phyloP scores from a whole-genome alignment of 2,329 filamentous ascomycete genomes.

The Thielaviopsis ethacetica region DNA sequence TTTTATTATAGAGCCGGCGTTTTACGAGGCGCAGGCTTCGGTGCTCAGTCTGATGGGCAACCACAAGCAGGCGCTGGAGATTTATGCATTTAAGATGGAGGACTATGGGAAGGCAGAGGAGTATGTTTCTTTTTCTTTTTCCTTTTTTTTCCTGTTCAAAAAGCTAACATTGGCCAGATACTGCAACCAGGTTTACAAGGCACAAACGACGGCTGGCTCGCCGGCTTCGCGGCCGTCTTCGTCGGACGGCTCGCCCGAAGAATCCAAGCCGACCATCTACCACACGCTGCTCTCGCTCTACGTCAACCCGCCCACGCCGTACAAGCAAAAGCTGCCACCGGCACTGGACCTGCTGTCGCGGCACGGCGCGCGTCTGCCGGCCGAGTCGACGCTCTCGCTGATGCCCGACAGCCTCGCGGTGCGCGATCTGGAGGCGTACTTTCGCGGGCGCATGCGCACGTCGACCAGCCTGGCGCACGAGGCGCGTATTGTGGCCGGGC shows the following conservation, averaged over 20 bases:
- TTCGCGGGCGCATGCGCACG: slow-evolving; percentile 73
- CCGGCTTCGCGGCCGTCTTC: slow-evolving; percentile 21
- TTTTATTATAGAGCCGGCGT: slow-evolving; percentile 48
- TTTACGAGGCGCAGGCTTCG: slow-evolving; percentile 80
- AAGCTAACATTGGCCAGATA: slow-evolving; percentile 31
- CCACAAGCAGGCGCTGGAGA: slow-evolving; percentile 88
- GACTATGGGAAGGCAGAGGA: slow-evolving; percentile 86
- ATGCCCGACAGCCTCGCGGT: slow-evolving; percentile 72
- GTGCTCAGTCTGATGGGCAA: slow-evolving; percentile 89
- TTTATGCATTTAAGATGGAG: slow-evolving; percentile 88
- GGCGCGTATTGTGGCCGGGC: slow-evolving; percentile 56
- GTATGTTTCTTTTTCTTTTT: slow-evolving; percentile 31
- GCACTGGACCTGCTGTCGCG: slow-evolving; percentile 78
- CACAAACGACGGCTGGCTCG: slow-evolving; percentile 25
- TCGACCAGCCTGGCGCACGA: slow-evolving; percentile 73
- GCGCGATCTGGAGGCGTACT: slow-evolving; percentile 71
- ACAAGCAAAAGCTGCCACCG: slow-evolving; percentile 57
- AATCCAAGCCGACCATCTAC: slow-evolving; percentile 64
- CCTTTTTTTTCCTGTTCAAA: slow-evolving; percentile 20
- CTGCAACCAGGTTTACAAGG: slow-evolving; percentile 71
- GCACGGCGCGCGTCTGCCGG: slow-evolving; percentile 81
- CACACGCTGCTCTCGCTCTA: slow-evolving; percentile 83
- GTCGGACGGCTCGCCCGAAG: slow-evolving; percentile 23
- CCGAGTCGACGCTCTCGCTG: slow-evolving; percentile 67
- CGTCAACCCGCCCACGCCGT: slow-evolving; percentile 58